Evolutionary conservation across 176 grass and related monocot genomes (phyloP), one percentile per base, ranked within the genome.

Genomic region (Rhynchospora pubera): DNA sequence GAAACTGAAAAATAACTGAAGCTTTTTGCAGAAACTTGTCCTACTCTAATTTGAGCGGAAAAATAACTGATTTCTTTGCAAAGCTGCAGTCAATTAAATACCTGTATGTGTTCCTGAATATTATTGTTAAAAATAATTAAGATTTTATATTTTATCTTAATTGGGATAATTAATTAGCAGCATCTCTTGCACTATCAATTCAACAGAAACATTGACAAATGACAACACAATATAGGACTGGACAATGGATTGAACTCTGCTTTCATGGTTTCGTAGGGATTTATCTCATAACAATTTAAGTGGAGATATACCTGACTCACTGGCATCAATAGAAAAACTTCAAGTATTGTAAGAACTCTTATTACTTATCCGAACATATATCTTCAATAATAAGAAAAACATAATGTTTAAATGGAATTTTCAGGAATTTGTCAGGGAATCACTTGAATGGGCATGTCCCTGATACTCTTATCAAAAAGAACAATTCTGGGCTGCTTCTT

Each of bases 231-330:
- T 58, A 62, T 5, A 39, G 11, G 15, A 24, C 22, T 5, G 21
- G 9, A 7, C 18, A 13, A 11, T 4, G 4, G 7, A 15, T 48
- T 5, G 34, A 39, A 3, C 5, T 39, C 14, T 34, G 48, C 30
- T 19, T 44, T 9, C 39, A 44, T 62, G 26, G 44, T 23, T 28
- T 32, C 15, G 32, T 83, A 94, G 87, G 48, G 87, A 94, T 76
- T 68, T 94, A 39, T 94, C 87, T 62, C 83, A 91, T 62, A 94
- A 94, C 74, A 91, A 80, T 57, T 57, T 91, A 50, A 90, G 79
- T 46, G 92, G 89, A 53, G 21, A 50, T 34, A 79, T 94, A 84
- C 92, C 92, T 39, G 64, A 91, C 34, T 87, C 89, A 66, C 77
- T 94, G 57, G 89, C 55, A 4, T 53, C 83, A 64, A 82, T 94